These are phyloP conservation scores for Trametes punicea DNA, from an alignment of 768 basidiomycete genomes.

Conservation along the genomic window DNA sequence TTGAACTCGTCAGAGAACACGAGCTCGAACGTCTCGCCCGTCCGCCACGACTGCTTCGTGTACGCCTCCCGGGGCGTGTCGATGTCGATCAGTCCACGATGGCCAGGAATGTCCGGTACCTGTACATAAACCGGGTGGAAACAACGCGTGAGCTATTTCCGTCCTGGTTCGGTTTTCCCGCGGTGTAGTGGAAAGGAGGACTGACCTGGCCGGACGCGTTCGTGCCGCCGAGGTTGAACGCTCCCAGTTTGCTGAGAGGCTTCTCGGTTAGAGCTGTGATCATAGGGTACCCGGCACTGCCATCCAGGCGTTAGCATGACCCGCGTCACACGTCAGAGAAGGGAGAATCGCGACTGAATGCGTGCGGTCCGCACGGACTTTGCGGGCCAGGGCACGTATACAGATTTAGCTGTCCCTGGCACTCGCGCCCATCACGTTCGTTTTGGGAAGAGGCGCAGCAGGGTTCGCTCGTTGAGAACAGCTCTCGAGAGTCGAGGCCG, in stretches of 20 bases:
- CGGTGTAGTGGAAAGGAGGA: not conserved
- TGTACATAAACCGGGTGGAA: not conserved
- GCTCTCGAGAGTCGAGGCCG: not conserved
- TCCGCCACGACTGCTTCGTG: slow-evolving; percentile 48
- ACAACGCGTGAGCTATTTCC: not conserved
- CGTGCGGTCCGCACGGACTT: not conserved
- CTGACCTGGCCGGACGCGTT: slow-evolving; percentile 46
- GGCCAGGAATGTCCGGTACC: slow-evolving; percentile 33
- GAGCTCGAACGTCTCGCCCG: slow-evolving; percentile 55
- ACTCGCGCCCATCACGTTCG: not conserved
- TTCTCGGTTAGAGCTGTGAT: slow-evolving; percentile 29
- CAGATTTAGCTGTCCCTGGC: not conserved
- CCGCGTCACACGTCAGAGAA: not conserved
- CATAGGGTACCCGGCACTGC: slow-evolving; percentile 37
- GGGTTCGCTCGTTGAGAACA: not conserved
- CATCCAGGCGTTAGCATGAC: not conserved
- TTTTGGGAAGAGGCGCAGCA: not conserved
- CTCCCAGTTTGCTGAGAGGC: slow-evolving; percentile 31
- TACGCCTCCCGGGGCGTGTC: slow-evolving; percentile 67
- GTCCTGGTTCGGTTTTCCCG: not conserved
- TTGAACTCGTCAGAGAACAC: slow-evolving; percentile 93
- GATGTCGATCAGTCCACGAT: slow-evolving; percentile 69
- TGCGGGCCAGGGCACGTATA: not conserved
- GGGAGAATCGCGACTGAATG: not conserved
- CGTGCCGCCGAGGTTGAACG: slow-evolving; percentile 45